Evolutionary conservation across 75 land plant species (phyloP).

Genomic region (Ceratopteris richardii): DNA sequence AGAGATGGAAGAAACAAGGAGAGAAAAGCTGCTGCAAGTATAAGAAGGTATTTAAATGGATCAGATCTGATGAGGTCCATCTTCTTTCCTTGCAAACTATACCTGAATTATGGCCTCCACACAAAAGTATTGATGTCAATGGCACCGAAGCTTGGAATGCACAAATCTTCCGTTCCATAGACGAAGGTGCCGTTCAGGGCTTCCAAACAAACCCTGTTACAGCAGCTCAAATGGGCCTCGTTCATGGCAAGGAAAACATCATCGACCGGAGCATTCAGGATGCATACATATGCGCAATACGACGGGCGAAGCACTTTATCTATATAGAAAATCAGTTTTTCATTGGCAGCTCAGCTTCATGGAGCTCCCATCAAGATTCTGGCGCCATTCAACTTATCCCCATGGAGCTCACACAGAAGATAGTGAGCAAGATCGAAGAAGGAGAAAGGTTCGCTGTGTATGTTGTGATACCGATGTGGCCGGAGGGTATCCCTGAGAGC

Average conservation of each 20-base stretch:
- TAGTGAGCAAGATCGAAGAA: constrained; percentile 60
- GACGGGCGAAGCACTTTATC: constrained; percentile 69
- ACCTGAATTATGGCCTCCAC: constrained; percentile 14
- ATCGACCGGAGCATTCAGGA: constrained; percentile 69
- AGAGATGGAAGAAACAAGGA: constrained; percentile 67
- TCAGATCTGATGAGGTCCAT: too few relatives aligned
- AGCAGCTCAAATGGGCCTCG: constrained; percentile 19
- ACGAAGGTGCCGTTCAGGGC: constrained; percentile 41
- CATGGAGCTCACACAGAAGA: constrained; percentile 62
- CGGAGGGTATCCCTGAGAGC: constrained; percentile 75
- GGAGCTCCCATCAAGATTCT: constrained; percentile 45
- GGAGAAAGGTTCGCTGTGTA: constrained; percentile 64
- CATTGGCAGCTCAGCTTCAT: constrained; percentile 63
- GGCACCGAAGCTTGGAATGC: constrained; percentile 50
- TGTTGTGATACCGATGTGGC: constrained; percentile 82
- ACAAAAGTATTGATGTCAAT: constrained; percentile 12
- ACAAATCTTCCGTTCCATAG: constrained; percentile 71
- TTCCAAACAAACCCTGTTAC: constrained; percentile 13
- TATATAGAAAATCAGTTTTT: constrained; percentile 90
- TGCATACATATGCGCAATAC: constrained; percentile 70
- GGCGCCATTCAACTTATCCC: constrained; percentile 69
- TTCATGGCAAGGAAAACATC: constrained; percentile 22
- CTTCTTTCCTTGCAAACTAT: constrained; percentile 19
- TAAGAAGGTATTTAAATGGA: too few relatives aligned
- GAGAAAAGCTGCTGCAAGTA: too few relatives aligned